phyloP scores from a whole-genome alignment of 768 basidiomycete species.

The Tricholoma saponaceum region DNA sequence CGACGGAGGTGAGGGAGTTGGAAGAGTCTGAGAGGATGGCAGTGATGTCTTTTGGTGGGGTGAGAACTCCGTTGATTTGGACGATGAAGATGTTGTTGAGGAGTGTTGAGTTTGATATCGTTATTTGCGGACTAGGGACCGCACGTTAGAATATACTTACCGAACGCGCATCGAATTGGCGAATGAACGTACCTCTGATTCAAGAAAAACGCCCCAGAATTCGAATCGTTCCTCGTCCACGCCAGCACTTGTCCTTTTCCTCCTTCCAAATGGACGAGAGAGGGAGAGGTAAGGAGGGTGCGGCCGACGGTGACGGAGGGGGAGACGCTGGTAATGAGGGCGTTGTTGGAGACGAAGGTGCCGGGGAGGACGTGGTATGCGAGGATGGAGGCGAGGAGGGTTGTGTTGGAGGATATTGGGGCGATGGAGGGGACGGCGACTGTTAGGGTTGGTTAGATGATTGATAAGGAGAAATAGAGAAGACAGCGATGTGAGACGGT shows the following conservation, averaged over 20 bases:
- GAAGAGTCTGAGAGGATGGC: conserved; percentile 31
- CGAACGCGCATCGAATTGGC: not conserved
- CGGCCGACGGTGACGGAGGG: conserved; percentile 63
- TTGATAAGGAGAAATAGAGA: too few species aligned
- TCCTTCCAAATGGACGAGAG: conserved; percentile 52
- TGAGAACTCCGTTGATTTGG: conserved; percentile 46
- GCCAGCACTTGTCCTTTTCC: conserved; percentile 53
- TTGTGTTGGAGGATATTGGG: not conserved
- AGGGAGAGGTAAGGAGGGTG: conserved; percentile 50
- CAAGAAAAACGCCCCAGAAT: conserved; percentile 37
- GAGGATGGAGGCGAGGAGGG: conserved; percentile 10
- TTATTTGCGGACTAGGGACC: conserved; percentile 10
- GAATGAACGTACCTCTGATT: conserved; percentile 47
- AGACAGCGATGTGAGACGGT: too few species aligned
- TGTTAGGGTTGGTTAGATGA: not conserved
- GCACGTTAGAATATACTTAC: not conserved
- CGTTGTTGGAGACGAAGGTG: conserved; percentile 10
- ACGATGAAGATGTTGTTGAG: conserved; percentile 37
- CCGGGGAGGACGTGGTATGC: conserved; percentile 19
- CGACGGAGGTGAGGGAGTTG: conserved; percentile 39
- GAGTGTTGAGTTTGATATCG: conserved; percentile 36
- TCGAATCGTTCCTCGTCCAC: conserved; percentile 30
- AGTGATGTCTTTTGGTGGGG: conserved; percentile 45
- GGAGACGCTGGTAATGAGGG: conserved; percentile 34
- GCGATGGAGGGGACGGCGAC: conserved; percentile 10